phyloP scores from a whole-genome alignment of 306 rosid species.

The Morella rubra region DNA sequence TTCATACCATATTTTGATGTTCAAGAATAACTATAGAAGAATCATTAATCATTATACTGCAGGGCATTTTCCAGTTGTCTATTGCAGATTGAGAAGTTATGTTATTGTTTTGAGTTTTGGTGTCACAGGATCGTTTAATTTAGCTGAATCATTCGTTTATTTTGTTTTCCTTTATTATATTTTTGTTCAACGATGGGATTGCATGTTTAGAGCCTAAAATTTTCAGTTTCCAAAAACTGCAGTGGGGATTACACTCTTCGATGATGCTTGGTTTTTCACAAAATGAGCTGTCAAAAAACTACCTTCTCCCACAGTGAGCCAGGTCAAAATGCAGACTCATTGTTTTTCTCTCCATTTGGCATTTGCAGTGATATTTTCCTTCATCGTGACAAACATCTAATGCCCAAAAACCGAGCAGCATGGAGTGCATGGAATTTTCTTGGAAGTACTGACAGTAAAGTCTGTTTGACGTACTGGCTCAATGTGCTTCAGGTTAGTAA shows the following conservation, averaged over 20 bases:
- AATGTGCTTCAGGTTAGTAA: slow-evolving; percentile 82
- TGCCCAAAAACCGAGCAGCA: slow-evolving; percentile 91
- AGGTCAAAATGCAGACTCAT: slow-evolving; percentile 38
- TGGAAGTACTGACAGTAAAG: slow-evolving; percentile 58
- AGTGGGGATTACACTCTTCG: not conserved
- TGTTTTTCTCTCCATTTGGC: slow-evolving; percentile 50
- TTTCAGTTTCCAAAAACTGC: not conserved
- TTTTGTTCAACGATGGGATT: not conserved
- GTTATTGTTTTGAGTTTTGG: not conserved
- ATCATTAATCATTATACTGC: not conserved
- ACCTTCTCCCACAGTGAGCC: slow-evolving; percentile 19
- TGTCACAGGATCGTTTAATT: not conserved
- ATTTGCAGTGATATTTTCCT: slow-evolving; percentile 91
- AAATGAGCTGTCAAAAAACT: slow-evolving; percentile 13
- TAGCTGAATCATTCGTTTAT: not conserved
- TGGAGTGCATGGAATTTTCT: slow-evolving; percentile 99
- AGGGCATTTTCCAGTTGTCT: not conserved
- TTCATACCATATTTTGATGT: not conserved
- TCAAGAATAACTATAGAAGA: not conserved
- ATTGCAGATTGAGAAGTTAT: too few species aligned
- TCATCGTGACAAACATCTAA: slow-evolving; percentile 81
- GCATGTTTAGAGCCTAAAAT: not conserved
- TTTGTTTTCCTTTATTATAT: not conserved
- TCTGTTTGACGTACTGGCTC: slow-evolving; percentile 91
- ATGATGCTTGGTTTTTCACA: not conserved